Evolutionary conservation across 2,329 filamentous ascomycete genomes (phyloP), one percentile per base, ranked within the genome.

Genomic region (Hypoxylon sp.): DNA sequence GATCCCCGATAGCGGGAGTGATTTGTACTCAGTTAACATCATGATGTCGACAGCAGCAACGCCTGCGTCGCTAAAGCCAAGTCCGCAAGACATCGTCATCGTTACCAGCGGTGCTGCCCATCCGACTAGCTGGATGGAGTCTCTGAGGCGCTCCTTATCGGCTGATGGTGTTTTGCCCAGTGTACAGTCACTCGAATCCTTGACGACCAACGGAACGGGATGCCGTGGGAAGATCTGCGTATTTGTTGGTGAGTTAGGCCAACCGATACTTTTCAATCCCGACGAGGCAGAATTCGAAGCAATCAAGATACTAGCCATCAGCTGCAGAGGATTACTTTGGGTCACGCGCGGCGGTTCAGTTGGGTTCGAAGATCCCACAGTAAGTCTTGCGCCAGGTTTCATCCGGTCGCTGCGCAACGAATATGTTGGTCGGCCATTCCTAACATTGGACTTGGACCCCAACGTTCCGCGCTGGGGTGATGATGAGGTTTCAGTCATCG

Each of bases 1-100:
- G 52, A 62, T 23, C 58, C 33, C 38, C 54, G 58, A 20, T 27
- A 48, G 4, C 13, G 17, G 2, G 27, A 43, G 27, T 57, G 29
- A 33, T 33, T 6, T 33, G 13, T 33, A 33, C 23, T 21, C 49
- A 48, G 13, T 26, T 15, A 13, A n/a, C 33, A 21, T 8, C 18
- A 20, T 43, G 26, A 33, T 33, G 29, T 33, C 29, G 7, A 33
- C 29, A 7, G 29, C 29, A 4, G 9, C 29, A 4, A 5, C 15
- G 9, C 29, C 29, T 4, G 13, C n/a, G 15, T 3, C 29, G 13
- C 13, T n/a, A 15, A 33, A 33, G 3, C n/a, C 15, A 33, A 15
- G 11, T 9, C n/a, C 29, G 29, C 29, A 33, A 33, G 29, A 33
- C n/a, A n/a, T 33, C 9, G n/a, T 33, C 2, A 15, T 33, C 9